Base-by-base conservation (phyloP, 768 basidiomycete genomes). In the Neoboletus magnificus region DNA sequence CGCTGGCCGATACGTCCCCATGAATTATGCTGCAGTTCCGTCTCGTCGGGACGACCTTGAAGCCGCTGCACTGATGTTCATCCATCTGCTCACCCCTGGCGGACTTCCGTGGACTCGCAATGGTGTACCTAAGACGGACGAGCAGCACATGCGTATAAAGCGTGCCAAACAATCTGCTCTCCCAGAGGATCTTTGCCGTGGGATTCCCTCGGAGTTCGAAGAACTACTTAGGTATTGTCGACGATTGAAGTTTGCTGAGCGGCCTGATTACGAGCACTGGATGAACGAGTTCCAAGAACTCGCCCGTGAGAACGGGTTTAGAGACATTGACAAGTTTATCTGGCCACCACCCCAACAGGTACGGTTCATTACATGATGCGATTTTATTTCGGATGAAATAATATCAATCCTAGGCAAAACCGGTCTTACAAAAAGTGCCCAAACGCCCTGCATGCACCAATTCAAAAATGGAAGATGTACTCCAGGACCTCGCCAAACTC, bases 11-110 rank as follows among this genome's bases (percentile, higher is more conserved):
- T 57, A 25, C 25, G 37, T 67, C 49, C 50, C 50, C 66, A 61
- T 64, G 54, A 70, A 61, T 49, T 29, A 53, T 56, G 27, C 50
- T 55, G 50, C 61, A 91, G 89, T 90, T 40, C 88, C 89, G 20
- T 87, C 88, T 54, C 81, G 89, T 45, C 78, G 89, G 54, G 89
- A 91, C 64, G 89, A 91, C 64, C 77, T 91, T 45, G 89, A 91
- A 69, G 88, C 89, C 0, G 76, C 81, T 20, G 86, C 86, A 3
- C 75, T 91, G 44, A 87, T 91, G 87, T 76, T 91, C 51, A 87
- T 91, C 52, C 89, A 91, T 65, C 77, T 91, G 25, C 76, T 91
- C 42, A 91, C 85, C 7, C 88, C 89, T 2, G 80, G 83, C 16
- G 89, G 89, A 10, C 79, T 91, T 23, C 72, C 81, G 18, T 91